Evolutionary conservation across 164 flowering plant species (phyloP), one percentile per base, ranked within the genome.

Genomic region (Paratinospora sagittata): DNA sequence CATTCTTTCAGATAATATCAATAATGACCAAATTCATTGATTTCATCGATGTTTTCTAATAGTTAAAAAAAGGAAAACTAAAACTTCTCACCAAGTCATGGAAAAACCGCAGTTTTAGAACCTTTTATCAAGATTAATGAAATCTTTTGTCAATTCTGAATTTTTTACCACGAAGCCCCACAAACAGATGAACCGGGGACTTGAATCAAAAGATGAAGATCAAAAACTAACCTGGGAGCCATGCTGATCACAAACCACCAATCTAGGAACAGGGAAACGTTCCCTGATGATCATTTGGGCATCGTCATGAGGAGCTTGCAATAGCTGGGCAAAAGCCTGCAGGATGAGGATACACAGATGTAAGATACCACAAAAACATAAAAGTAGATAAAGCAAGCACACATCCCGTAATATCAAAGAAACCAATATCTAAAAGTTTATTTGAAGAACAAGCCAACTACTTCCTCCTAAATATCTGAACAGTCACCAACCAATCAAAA

Each of bases 221-320:
- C 19, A 69, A 74, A 17, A 27, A 74, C 76, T 71, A 49, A 93
- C 98, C 98, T 93, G 98, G 52, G 98, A 93, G 47, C 98, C 98
- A 81, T 93, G 97, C 76, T 94, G 98, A 86, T 94, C 97, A 72
- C 98, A 94, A 2, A 94, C 89, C 26, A 94, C 98, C 77, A 94
- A 70, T 82, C 98, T 84, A 63, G 98, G 98, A 30, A 90, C 90
- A 43, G 98, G 98, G 70, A 91, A 94, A 23, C 98, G 89, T 0
- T 92, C 96, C n/a, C 68, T 85, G 70, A 88, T 84, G 27, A 94
- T 89, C 69, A 82, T 63, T 69, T 89, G 81, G 13, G 95, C 87
- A 79, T 94, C 98, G 49, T 82, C 92, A 14, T 82, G 88, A n/a
- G 98, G 97, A 74, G 93, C 93, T 82, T 82, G 85, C 73, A 94